phyloP scores from a whole-genome alignment of 2,329 filamentous ascomycete genomes.

The Ophiognomonia clavigignenti-juglandacearum region DNA sequence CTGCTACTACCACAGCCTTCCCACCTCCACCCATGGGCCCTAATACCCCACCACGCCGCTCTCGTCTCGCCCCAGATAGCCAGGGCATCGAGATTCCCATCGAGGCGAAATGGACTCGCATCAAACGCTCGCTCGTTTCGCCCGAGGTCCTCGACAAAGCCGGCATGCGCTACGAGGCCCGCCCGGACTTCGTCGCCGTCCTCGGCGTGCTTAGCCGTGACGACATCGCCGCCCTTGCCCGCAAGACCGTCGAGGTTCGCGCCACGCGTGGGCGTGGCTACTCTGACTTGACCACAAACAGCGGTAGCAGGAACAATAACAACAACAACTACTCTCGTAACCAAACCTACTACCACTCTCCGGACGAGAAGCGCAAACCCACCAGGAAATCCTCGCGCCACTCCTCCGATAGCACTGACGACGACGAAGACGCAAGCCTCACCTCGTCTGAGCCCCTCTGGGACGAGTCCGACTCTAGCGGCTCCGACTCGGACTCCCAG shows the following conservation, averaged over 20 bases:
- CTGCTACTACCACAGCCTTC: slow-evolving; percentile 16
- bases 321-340: no score
- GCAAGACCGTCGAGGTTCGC: slow-evolving; percentile 42
- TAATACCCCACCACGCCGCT: slow-evolving; percentile 21
- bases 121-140: slow-evolving; percentile 51
- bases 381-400: slow-evolving; percentile 11
- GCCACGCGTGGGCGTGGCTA: slow-evolving; percentile 29
- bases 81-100: slow-evolving; percentile 51
- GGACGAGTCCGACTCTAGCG: slow-evolving; percentile 26
- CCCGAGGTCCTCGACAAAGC: slow-evolving; percentile 51
- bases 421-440: slow-evolving; percentile 12
- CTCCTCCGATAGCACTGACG: slow-evolving; percentile 16
- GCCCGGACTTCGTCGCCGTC: slow-evolving; percentile 55
- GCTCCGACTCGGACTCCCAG: slow-evolving; percentile 16
- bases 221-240: slow-evolving; percentile 48
- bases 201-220: slow-evolving; percentile 49
- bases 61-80: slow-evolving; percentile 50
- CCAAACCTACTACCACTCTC: no score
- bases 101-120: slow-evolving; percentile 57
- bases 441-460: slow-evolving; percentile 22
- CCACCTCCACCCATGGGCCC: slow-evolving; percentile 17
- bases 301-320: no score
- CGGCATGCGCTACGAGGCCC: slow-evolving; percentile 55
- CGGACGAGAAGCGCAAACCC: slow-evolving; percentile 5
- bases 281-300: slow-evolving; percentile 3